phyloP scores from a whole-genome alignment of 176 grass and related monocot genomes.

The Otatea glauca region DNA sequence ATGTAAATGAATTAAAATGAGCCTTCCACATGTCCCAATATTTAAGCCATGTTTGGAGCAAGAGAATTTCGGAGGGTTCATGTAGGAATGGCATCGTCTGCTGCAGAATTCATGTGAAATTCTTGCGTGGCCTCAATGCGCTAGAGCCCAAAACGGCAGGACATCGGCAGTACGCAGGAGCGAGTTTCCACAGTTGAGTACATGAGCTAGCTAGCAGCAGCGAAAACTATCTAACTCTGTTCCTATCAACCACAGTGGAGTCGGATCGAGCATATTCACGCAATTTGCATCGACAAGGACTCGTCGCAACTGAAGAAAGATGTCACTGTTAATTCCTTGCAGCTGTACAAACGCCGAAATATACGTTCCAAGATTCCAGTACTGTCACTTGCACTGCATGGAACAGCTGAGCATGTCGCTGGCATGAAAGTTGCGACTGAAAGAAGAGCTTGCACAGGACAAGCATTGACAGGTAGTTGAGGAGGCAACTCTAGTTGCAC shows the following conservation, averaged over 20 bases:
- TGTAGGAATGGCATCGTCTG: neutral
- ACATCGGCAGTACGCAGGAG: too few relatives aligned
- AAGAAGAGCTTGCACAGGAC: neutral
- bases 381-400: neutral
- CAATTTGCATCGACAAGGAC: constrained; percentile 5
- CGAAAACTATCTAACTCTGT: neutral
- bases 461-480: neutral
- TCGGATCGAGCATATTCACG: neutral
- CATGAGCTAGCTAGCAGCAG: neutral
- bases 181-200: neutral
- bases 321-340: neutral
- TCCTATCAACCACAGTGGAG: neutral
- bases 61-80: neutral
- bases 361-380: neutral
- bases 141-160: neutral
- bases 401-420: neutral
- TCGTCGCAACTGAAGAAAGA: neutral
- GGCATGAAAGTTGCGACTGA: neutral
- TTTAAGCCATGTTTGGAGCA: neutral
- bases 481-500: neutral
- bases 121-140: neutral
- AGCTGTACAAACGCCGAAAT: neutral
- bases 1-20: neutral
- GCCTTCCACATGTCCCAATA: neutral
- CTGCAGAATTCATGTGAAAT: neutral